Evolutionary conservation across 495 filamentous ascomycete genomes (phyloP), one percentile per base, ranked within the genome.

Genomic region (Penicillium parvum): DNA sequence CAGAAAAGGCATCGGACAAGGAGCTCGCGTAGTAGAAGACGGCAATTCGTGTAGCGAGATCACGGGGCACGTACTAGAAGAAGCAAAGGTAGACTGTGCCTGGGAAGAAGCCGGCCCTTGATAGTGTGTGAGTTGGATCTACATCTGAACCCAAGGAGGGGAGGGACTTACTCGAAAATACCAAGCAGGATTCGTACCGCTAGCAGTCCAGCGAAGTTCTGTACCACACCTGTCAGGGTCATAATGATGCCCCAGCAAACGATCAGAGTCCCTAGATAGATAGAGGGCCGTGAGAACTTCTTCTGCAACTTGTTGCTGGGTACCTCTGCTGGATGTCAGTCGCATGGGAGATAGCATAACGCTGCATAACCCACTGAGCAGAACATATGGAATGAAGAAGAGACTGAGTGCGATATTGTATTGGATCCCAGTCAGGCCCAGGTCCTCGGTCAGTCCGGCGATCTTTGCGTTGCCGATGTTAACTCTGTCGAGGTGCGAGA

Each of bases 391-490:
- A 14, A 86, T 66, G 53, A 82, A 85, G 65, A 86, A 86, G 37
- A 85, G 74, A 28, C 67, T 68, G 20, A 85, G 58, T 5, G 79
- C 75, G 20, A 73, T 77, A 53, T 85, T 85, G 54, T 83, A 86
- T 44, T 84, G 61, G 7, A 63, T 45, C 0, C 76, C 69, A n/a
- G 69, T 76, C 52, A 90, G 64, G 3, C 64, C 37, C 27, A 90
- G 47, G 49, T 83, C 77, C 32, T 81, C 71, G 1, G 72, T 63
- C 10, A 90, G 58, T 1, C 85, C 83, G 46, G 82, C 78, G 33
- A 87, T 86, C 42, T 85, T 86, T 3, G 85, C 85, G 60, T 88
- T 88, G 18, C 84, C 85, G 43, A 88, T 86, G 57, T 83, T 84
- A 6, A 69, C 69, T 12, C 74, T 49, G 40, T 79, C 82, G 0